Evolutionary conservation across 2,329 filamentous ascomycete genomes (phyloP), one percentile per base, ranked within the genome.

Genomic region (Drechmeria coniospora): DNA sequence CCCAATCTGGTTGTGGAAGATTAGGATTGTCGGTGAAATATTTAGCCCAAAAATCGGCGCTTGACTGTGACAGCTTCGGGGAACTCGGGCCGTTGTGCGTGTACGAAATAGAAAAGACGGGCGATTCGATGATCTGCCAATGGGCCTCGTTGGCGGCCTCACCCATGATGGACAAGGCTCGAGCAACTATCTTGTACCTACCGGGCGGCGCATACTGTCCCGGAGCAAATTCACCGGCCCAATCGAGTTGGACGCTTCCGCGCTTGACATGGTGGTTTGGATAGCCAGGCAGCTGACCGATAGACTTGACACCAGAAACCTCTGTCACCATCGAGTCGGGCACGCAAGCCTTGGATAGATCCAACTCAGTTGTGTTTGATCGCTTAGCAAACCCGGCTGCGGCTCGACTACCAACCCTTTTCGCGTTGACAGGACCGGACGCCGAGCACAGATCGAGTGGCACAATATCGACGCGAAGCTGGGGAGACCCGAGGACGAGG

Each of bases 131-230:
- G 12, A 6, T 16, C 12, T 28, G 17, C 30, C 30, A 32, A 12
- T 28, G 19, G n/a, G 8, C 9, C 20, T 10, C 17, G 16, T 30
- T 26, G 4, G n/a, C n/a, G 5, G 14, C 22, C 9, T 32, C 21
- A 23, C 29, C 26, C 15, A 29, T 20, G 21, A 32, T 27, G 15
- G 26, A 22, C 13, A 34, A 23, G n/a, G 27, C 29, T 11, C 18
- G 26, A 25, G 14, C 23, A 15, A 34, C 24, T 15, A 34, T 26
- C 29, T 29, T 23, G 21, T 32, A 34, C 10, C 24, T 16, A 10
- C 29, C 32, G 14, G 26, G 26, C 14, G 32, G 29, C 13, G 27
- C 29, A 22, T 26, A 23, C 4, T 28, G 10, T 9, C 25, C 32
- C 11, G 29, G 15, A 4, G 18, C 14, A 13, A 32, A 24, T 18